Evolutionary conservation across 176 grass and related monocot genomes (phyloP).

Genomic region (Aechmea fasciata): DNA sequence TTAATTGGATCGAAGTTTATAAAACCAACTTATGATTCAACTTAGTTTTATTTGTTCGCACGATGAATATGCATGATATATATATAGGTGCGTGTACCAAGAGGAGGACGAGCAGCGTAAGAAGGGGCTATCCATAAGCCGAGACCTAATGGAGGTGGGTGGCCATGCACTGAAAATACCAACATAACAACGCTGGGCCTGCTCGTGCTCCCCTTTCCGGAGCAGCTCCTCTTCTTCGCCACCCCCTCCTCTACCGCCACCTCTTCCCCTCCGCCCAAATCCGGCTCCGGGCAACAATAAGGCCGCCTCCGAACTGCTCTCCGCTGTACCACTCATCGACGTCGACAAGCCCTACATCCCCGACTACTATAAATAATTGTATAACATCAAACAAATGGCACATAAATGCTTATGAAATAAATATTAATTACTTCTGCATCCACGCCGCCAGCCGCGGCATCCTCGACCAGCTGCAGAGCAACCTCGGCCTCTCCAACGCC

Average conservation of each 20-base stretch:
- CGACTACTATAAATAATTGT: too few relatives aligned
- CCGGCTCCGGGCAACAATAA: slow-evolving; percentile 5
- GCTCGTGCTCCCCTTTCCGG: slow-evolving; percentile 86
- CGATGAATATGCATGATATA: too few relatives aligned
- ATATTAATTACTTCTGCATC: slow-evolving; percentile 98
- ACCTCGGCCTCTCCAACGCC: slow-evolving; percentile 56
- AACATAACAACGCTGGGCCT: slow-evolving; percentile 97
- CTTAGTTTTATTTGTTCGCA: too few relatives aligned
- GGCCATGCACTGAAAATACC: slow-evolving; percentile 90
- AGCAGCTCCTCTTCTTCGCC: slow-evolving; percentile 94
- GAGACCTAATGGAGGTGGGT: slow-evolving; percentile 88
- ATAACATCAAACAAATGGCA: too few relatives aligned
- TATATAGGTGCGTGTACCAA: slow-evolving; percentile 68
- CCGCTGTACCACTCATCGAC: not conserved
- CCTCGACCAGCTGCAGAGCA: slow-evolving; percentile 83
- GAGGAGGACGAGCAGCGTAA: slow-evolving; percentile 96
- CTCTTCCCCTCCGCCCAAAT: slow-evolving; percentile 43
- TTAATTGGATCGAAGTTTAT: not conserved
- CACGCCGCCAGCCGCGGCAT: slow-evolving; percentile 86
- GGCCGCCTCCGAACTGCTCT: not conserved
- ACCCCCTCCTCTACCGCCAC: slow-evolving; percentile 77
- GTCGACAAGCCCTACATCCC: slow-evolving; percentile 74
- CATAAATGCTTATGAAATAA: too few relatives aligned
- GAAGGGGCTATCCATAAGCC: slow-evolving; percentile 86
- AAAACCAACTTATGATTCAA: not conserved